Evolutionary conservation across 192 early-diverging fungal species (phyloP).

Genomic region (Chytriomyces sp.): DNA sequence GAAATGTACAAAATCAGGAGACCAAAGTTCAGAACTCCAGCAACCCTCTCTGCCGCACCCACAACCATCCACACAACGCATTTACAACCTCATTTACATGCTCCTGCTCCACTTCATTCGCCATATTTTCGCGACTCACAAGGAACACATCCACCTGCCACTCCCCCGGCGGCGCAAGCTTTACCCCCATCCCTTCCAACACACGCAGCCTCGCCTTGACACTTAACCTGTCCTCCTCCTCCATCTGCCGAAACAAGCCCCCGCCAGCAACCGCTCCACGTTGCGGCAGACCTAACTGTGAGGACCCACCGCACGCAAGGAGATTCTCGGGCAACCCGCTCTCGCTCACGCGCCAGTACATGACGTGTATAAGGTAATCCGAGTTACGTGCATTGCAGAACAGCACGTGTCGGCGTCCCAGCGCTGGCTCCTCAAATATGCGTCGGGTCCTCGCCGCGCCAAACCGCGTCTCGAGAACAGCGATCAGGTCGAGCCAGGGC

Average conservation of each 20-base stretch:
- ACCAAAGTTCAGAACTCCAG: too few species aligned
- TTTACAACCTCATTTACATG: slow-evolving; percentile 49
- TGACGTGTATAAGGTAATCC: slow-evolving; percentile 54
- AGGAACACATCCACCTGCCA: slow-evolving; percentile 39
- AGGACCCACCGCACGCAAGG: background rate
- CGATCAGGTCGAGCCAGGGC: slow-evolving; percentile 43
- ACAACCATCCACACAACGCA: slow-evolving; percentile 49
- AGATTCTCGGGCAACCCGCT: slow-evolving; percentile 13
- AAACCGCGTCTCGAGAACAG: slow-evolving; percentile 30
- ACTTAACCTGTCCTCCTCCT: slow-evolving; percentile 7
- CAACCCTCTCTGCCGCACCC: slow-evolving; percentile 26
- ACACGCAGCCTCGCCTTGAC: slow-evolving; percentile 17
- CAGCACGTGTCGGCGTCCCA: slow-evolving; percentile 44
- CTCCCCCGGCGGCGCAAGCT: slow-evolving; percentile 22
- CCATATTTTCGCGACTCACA: slow-evolving; percentile 49
- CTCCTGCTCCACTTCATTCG: slow-evolving; percentile 43
- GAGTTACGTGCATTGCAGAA: slow-evolving; percentile 50
- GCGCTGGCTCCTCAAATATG: slow-evolving; percentile 19
- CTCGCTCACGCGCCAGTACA: slow-evolving; percentile 21
- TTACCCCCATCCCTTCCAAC: slow-evolving; percentile 15
- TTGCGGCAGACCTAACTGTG: background rate
- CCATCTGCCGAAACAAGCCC: background rate
- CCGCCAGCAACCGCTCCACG: background rate
- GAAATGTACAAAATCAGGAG: too few species aligned
- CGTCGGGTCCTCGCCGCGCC: slow-evolving; percentile 16